These are phyloP conservation scores for Metarhizium humberi DNA, from an alignment of 2,329 filamentous ascomycete genomes.

Conservation along the genomic window DNA sequence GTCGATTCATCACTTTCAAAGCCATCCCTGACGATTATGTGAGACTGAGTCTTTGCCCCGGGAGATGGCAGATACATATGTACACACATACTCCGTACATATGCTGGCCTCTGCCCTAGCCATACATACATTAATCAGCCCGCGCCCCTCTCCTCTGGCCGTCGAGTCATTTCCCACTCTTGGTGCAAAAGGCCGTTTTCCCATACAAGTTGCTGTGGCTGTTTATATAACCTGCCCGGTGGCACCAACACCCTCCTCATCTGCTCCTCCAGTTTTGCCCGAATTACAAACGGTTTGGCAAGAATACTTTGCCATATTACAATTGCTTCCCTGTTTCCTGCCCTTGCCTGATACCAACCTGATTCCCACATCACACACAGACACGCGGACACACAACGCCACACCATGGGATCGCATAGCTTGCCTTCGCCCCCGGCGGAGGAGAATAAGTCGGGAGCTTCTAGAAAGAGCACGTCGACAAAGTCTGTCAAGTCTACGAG, in stretches of 20 bases:
- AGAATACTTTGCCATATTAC: not conserved
- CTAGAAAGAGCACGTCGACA: conserved; percentile 30
- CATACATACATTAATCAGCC: conserved; percentile 4
- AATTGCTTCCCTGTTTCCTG: too few relatives aligned
- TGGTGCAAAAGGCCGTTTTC: not conserved
- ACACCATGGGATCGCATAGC: conserved; percentile 36
- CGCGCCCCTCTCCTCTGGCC: not conserved
- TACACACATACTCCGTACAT: not conserved
- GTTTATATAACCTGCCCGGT: conserved; percentile 1
- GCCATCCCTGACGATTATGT: conserved; percentile 4
- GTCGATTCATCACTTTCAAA: not conserved
- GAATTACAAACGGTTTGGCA: not conserved
- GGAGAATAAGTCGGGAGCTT: conserved; percentile 28
- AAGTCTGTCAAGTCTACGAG: conserved; percentile 42
- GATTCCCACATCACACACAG: not conserved
- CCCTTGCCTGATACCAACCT: too few relatives aligned
- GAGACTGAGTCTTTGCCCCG: not conserved
- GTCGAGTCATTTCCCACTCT: not conserved
- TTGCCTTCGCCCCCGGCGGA: conserved; percentile 45
- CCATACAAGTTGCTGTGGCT: not conserved
- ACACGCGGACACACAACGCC: not conserved
- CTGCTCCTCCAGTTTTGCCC: not conserved
- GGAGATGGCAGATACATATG: not conserved
- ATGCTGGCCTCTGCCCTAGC: not conserved
- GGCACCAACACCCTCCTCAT: not conserved